Base-by-base conservation (phyloP, 345 rosid genomes). In the Gossypium turneri region DNA sequence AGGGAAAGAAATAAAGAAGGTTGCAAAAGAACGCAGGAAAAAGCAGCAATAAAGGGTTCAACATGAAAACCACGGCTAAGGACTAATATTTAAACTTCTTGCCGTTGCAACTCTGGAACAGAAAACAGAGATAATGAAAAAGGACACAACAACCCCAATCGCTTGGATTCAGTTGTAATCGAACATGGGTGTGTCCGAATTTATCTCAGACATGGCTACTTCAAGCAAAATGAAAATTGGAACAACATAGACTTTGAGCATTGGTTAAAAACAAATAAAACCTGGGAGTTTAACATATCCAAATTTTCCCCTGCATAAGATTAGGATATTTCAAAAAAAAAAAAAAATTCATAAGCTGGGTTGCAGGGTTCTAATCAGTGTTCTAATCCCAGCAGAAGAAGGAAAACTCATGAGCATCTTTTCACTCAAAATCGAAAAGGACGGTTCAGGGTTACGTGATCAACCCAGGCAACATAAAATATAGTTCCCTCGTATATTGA, bases 381-480 rank as follows among this genome's bases (percentile, higher is more conserved):
- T 89, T 38, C 76, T 84, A 43, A 90, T 96, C 19, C 71, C 91
- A 51, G 89, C 96, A 4, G 98, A 97, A 16, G 98, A 93, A 51
- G 7, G n/a, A 51, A 81, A 95, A 91, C 83, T 86, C 70, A 82
- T 98, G 97, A 79, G 98, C 93, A 2, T 79, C 81, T 44, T 91
- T 90, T 93, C 76, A 81, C 57, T 13, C 13, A 3, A 34, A 10
- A 48, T 48, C 11, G 12, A 48, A 12, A 12, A 48, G 12, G 52
- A 48, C 13, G 52, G 15, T 48, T n/a, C 56, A 51, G 58, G 58
- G 25, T 56, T 57, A 57, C 22, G 22, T 10, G 61, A 57, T 57
- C 29, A 8, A 57, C 13, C 29, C 12, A 20, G 13, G 38, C 38
- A 58, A 22, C 43, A 29, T 7, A 50, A 69, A 22, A 27, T 27